Evolutionary conservation across 1,284 basidiomycete genomes (phyloP).

Genomic region (Moesziomyces sp.): DNA sequence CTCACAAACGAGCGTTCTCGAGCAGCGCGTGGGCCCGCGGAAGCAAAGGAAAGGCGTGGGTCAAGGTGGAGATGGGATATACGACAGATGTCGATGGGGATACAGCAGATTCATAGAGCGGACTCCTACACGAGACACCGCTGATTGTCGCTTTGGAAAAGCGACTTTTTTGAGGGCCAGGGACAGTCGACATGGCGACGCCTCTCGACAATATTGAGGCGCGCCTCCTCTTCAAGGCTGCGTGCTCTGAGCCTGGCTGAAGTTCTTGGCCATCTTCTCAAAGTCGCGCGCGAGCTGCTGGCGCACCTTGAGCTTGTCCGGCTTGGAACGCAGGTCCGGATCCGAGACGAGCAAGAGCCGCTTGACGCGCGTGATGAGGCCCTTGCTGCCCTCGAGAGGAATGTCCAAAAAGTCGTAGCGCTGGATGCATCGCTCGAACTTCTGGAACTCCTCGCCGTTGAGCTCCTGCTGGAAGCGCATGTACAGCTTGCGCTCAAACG

Average conservation of each 20-base stretch:
- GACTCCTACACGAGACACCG: too few relatives aligned
- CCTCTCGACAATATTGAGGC: too few relatives aligned
- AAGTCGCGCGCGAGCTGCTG: constrained; percentile 60
- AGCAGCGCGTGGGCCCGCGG: too few relatives aligned
- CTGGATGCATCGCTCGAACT: constrained; percentile 59
- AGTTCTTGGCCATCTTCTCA: constrained; percentile 54
- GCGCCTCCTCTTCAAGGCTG: neutral
- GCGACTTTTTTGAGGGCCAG: too few relatives aligned
- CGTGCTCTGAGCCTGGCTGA: constrained; percentile 19
- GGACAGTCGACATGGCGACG: too few relatives aligned
- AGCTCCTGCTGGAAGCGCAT: constrained; percentile 53
- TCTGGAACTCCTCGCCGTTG: constrained; percentile 43
- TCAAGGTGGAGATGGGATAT: too few relatives aligned
- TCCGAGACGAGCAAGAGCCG: constrained; percentile 55
- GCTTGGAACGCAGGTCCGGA: constrained; percentile 47
- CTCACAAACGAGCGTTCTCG: too few relatives aligned
- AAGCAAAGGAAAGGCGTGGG: too few relatives aligned
- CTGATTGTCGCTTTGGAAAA: too few relatives aligned
- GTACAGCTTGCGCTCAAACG: constrained; percentile 53
- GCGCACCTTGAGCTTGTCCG: constrained; percentile 44
- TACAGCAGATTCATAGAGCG: too few relatives aligned
- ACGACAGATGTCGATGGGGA: too few relatives aligned
- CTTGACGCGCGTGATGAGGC: constrained; percentile 60
- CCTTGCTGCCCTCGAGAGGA: constrained; percentile 55
- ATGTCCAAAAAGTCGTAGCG: constrained; percentile 62